A percentile compares a stretch with the other conserved stretches of the same genome.
phyloP scores from a whole-genome alignment of 345 rosid species.

The Pseudoturritis turrita region DNA sequence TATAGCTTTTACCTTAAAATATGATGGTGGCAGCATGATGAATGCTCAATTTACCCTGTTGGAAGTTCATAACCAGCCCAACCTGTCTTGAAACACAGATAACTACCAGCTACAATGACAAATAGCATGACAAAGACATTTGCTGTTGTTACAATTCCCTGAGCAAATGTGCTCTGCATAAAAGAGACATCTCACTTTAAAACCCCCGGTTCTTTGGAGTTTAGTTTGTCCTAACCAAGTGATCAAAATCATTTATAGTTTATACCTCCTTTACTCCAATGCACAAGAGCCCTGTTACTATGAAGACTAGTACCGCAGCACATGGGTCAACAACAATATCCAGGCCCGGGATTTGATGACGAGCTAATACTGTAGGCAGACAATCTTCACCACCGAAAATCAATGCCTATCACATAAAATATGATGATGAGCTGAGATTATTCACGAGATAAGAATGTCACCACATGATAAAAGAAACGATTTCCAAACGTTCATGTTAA shows the following conservation, averaged over 20 bases:
- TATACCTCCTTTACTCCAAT: conserved; percentile 93
- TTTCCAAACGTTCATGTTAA: not conserved
- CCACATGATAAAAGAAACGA: not conserved
- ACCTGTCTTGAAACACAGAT: conserved; percentile 79
- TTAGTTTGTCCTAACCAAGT: not conserved
- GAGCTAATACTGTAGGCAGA: conserved; percentile 68
- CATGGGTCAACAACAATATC: conserved; percentile 86
- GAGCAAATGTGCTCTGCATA: conserved; percentile 80
- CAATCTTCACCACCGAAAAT: conserved; percentile 79
- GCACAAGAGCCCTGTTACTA: conserved; percentile 85
- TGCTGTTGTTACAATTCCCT: conserved; percentile 65
- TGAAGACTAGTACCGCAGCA: conserved; percentile 70
- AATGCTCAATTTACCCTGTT: conserved; percentile 56
- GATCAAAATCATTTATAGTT: not conserved
- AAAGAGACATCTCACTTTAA: not conserved
- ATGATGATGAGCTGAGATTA: not conserved
- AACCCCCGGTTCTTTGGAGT: not conserved
- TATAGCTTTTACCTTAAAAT: not conserved
- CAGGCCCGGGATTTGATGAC: conserved; percentile 80
- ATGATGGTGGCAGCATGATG: not conserved
- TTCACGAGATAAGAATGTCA: not conserved
- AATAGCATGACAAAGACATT: conserved; percentile 83
- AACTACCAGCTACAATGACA: conserved; percentile 74
- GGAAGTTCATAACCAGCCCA: conserved; percentile 92
- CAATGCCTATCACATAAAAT: conserved; percentile 48